Conservation (phyloP, 2,329 filamentous ascomycete species). For the Claviceps humidiphila region DNA sequence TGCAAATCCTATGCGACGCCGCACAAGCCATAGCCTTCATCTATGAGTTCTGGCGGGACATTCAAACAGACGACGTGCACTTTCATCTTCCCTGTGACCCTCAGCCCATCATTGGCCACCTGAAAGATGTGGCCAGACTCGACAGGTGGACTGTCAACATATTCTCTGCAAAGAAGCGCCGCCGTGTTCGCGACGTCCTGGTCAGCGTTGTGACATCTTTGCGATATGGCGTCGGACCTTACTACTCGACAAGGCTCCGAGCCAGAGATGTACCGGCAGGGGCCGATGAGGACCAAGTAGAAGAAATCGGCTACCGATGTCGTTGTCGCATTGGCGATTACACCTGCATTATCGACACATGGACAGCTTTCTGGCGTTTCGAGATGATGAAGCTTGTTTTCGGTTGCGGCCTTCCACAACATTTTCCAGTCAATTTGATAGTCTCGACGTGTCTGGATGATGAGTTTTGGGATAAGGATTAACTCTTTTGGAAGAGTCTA, state of each 20-base stretch:
- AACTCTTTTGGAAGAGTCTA: neutral
- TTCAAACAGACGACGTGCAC: constrained; percentile 35
- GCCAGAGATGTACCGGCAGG: constrained; percentile 25
- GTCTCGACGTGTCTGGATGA: constrained; percentile 25
- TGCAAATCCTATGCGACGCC: constrained; percentile 61
- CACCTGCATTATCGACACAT: constrained; percentile 34
- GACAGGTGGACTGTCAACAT: constrained; percentile 26
- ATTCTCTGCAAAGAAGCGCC: constrained; percentile 35
- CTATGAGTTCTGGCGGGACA: constrained; percentile 52
- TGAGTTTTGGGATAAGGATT: constrained; percentile 18
- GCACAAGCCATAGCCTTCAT: constrained; percentile 72
- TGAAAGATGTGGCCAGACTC: constrained; percentile 32
- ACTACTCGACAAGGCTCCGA: constrained; percentile 36
- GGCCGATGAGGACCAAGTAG: constrained; percentile 29
- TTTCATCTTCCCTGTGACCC: constrained; percentile 39
- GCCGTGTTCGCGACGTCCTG: constrained; percentile 34
- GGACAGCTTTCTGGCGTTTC: constrained; percentile 36
- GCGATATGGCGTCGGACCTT: constrained; percentile 39
- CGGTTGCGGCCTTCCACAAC: constrained; percentile 28
- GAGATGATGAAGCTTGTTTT: constrained; percentile 35
- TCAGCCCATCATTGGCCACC: constrained; percentile 31
- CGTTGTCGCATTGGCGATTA: constrained; percentile 35
- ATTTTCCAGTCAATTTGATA: constrained; percentile 25
- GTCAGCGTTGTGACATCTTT: constrained; percentile 40
- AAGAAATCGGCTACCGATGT: constrained; percentile 37